Conservation (phyloP, 768 basidiomycete genomes). For the Zangia roseola region DNA sequence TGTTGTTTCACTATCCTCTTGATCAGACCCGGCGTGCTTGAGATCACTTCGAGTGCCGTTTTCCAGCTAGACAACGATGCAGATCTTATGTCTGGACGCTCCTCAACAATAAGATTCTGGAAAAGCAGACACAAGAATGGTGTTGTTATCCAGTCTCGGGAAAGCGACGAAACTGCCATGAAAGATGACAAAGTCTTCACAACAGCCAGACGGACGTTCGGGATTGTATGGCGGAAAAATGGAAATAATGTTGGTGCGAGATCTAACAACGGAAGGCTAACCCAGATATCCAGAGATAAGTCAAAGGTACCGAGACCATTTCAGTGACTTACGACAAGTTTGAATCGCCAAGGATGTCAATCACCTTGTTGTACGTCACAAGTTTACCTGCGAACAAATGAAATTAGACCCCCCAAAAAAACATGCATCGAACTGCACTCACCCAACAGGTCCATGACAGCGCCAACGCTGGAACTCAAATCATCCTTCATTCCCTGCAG, state of each 20-base stretch:
- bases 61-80: conserved; percentile 75
- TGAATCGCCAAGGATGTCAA: conserved; percentile 67
- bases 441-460: conserved; percentile 98
- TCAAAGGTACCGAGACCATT: neutral
- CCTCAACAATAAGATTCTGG: conserved; percentile 93
- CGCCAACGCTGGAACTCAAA: conserved; percentile 91
- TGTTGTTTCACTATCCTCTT: conserved; percentile 55
- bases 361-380: conserved; percentile 76
- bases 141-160: conserved; percentile 76
- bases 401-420: conserved; percentile 1
- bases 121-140: conserved; percentile 83
- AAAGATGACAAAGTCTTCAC: conserved; percentile 87
- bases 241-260: conserved; percentile 89
- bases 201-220: conserved; percentile 89
- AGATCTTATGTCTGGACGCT: conserved; percentile 78
- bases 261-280: conserved; percentile 74
- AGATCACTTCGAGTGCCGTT: conserved; percentile 59
- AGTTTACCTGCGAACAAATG: conserved; percentile 60
- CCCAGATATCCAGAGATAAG: conserved; percentile 1
- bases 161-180: conserved; percentile 71
- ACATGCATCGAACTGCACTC: conserved; percentile 16
- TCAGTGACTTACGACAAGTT: conserved; percentile 60
- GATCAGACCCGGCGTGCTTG: conserved; percentile 45
- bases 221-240: conserved; percentile 96
- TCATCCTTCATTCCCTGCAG: conserved; percentile 94